These are phyloP conservation scores for Pontederia paniculata DNA, from an alignment of 176 grass and related monocot genomes.

Conservation along the genomic window DNA sequence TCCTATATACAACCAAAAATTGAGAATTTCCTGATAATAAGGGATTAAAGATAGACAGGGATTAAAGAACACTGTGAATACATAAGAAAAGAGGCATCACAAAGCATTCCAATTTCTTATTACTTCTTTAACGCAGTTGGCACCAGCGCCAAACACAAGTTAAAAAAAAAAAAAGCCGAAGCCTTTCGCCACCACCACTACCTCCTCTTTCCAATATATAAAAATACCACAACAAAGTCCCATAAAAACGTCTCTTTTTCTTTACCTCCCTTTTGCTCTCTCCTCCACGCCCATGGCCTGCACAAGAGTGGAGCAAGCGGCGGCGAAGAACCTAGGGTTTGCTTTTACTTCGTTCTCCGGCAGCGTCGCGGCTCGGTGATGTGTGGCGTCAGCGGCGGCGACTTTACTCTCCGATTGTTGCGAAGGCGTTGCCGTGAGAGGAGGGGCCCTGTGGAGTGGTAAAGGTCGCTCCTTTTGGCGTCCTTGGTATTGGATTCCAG, in stretches of 20 bases:
- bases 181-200: not conserved
- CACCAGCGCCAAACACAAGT: not conserved
- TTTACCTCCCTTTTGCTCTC: not conserved
- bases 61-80: not conserved
- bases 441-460: not conserved
- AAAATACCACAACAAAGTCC: not conserved
- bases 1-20: no score
- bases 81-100: not conserved
- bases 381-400: no score
- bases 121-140: not conserved
- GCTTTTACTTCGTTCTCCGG: not conserved
- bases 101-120: not conserved
- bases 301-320: not conserved
- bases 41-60: not conserved
- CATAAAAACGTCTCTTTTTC: constrained; percentile 2
- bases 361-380: no score
- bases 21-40: not conserved
- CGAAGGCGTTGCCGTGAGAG: no score
- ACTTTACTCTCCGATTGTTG: no score
- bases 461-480: not conserved
- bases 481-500: not conserved
- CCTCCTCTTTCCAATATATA: not conserved
- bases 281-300: not conserved
- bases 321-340: not conserved
- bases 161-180: not conserved